Percentiles rank a stretch among this genome's conserved stretches.
phyloP scores from a whole-genome alignment of 192 early-diverging fungal genomes.

The Kickxella alabastrina region DNA sequence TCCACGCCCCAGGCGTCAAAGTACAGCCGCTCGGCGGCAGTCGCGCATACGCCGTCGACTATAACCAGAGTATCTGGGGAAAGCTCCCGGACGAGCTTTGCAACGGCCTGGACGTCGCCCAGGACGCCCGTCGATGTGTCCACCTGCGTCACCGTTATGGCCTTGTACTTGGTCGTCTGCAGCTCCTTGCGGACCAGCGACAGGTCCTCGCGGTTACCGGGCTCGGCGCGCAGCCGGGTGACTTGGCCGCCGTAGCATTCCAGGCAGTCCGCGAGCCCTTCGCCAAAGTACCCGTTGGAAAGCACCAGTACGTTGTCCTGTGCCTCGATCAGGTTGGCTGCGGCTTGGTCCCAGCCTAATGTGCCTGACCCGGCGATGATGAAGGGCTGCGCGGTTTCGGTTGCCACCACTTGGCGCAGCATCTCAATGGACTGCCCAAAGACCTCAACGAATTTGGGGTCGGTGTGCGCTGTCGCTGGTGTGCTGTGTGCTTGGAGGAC shows the following conservation, averaged over 20 bases:
- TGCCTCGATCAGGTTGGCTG: conserved; percentile 84
- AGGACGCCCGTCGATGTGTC: conserved; percentile 96
- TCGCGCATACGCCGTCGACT: conserved; percentile 94
- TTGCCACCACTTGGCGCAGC: conserved; percentile 72
- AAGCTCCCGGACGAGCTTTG: conserved; percentile 63
- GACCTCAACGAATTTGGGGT: conserved; percentile 80
- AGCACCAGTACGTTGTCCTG: conserved; percentile 85
- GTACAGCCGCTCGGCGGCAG: conserved; percentile 86
- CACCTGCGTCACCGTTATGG: conserved; percentile 91
- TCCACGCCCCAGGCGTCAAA: conserved; percentile 92
- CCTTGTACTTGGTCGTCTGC: conserved; percentile 66
- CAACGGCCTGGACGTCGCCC: conserved; percentile 73
- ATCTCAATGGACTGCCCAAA: conserved; percentile 88
- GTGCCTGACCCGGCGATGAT: conserved; percentile 95
- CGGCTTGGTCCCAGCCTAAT: conserved; percentile 95
- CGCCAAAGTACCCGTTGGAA: conserved; percentile 94
- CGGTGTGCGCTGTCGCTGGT: conserved; percentile 88
- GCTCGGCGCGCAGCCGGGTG: conserved; percentile 62
- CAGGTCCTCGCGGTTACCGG: conserved; percentile 67
- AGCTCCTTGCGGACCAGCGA: conserved; percentile 67
- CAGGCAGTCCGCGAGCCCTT: conserved; percentile 89
- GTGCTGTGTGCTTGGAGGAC: conserved; percentile 84
- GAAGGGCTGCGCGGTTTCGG: conserved; percentile 85
- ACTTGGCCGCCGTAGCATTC: conserved; percentile 87
- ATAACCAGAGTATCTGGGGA: conserved; percentile 87